phyloP scores from a whole-genome alignment of 257 asterid species.

The Leonotis leonurus region DNA sequence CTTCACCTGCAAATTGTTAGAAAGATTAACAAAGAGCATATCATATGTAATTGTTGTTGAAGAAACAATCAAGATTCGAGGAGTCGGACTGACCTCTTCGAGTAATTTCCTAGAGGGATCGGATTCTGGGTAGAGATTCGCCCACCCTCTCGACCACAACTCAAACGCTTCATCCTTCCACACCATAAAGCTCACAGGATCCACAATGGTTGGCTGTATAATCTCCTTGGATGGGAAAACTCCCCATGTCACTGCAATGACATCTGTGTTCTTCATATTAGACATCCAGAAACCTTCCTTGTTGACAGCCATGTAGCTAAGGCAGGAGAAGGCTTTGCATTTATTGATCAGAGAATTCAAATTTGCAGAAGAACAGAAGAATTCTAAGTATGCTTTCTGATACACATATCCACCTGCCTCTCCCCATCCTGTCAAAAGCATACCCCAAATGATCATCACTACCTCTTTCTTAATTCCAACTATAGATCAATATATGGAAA shows the following conservation, averaged over 20 bases:
- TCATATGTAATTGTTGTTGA: not conserved
- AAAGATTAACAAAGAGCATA: not conserved
- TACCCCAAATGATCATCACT: not conserved
- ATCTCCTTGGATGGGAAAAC: conserved; percentile 90
- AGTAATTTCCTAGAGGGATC: conserved; percentile 67
- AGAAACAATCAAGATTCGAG: not conserved
- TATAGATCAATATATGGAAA: not conserved
- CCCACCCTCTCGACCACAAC: conserved; percentile 92
- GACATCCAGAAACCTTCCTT: conserved; percentile 62
- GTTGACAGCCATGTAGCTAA: conserved; percentile 79
- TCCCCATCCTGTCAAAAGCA: conserved; percentile 71
- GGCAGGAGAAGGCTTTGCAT: conserved; percentile 49
- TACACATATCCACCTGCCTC: conserved; percentile 86
- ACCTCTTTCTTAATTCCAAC: not conserved
- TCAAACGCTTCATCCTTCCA: conserved; percentile 98
- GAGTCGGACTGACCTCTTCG: conserved; percentile 44
- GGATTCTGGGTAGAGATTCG: conserved; percentile 61
- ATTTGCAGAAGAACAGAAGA: conserved; percentile 61
- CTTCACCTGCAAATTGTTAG: conserved; percentile 43
- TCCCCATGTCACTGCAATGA: conserved; percentile 95
- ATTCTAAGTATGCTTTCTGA: conserved; percentile 89
- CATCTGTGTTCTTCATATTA: conserved; percentile 36
- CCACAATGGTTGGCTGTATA: conserved; percentile 82
- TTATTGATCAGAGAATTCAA: conserved; percentile 50
- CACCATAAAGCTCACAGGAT: conserved; percentile 65